phyloP scores from a whole-genome alignment of 2,329 filamentous ascomycete species.

The Boeremia lycopersici region DNA sequence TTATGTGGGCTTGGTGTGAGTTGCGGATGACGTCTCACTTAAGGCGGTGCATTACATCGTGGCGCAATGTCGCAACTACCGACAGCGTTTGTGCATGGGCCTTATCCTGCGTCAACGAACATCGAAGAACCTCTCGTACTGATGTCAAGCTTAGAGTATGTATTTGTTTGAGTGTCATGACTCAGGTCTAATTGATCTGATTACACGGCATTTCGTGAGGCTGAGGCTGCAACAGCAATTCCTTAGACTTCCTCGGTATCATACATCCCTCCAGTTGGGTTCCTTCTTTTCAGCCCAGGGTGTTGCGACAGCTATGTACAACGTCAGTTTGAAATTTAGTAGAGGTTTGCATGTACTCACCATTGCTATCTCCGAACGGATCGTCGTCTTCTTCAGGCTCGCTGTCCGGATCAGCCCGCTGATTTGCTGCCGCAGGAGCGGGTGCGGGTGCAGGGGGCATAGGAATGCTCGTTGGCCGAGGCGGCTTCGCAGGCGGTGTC shows the following conservation, averaged over 20 bases:
- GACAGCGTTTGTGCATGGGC: neutral
- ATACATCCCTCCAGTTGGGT: conserved; percentile 50
- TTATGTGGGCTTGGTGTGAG: conserved; percentile 19
- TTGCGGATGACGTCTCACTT: conserved; percentile 30
- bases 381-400: conserved; percentile 72
- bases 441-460: conserved; percentile 40
- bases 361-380: conserved; percentile 85
- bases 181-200: no score
- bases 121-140: no score
- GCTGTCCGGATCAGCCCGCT: conserved; percentile 59
- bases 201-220: neutral
- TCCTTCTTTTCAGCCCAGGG: conserved; percentile 48
- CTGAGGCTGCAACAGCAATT: neutral
- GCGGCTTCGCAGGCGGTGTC: conserved; percentile 55
- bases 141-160: no score
- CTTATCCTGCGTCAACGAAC: no score
- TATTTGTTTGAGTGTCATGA: no score
- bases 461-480: conserved; percentile 52
- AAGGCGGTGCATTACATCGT: conserved; percentile 25
- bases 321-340: conserved; percentile 9
- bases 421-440: conserved; percentile 40
- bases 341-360: conserved; percentile 17
- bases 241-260: conserved; percentile 3
- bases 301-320: conserved; percentile 57
- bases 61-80: conserved; percentile 2